Evolutionary conservation across 129 eudicot species (phyloP).

Genomic region (Tanacetum coccineum): DNA sequence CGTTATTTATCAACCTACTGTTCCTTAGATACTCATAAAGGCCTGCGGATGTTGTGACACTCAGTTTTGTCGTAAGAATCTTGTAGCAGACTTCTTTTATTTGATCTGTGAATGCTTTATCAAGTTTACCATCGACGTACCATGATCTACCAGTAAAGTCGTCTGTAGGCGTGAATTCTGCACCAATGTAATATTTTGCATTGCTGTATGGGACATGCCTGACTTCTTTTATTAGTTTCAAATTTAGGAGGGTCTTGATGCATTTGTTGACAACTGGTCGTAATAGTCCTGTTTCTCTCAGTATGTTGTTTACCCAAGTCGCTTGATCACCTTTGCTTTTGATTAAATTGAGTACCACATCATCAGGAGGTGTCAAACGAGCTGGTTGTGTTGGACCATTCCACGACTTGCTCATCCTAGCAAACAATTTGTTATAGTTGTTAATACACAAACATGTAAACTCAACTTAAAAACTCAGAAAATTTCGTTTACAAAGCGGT

Average conservation of each 20-base stretch:
- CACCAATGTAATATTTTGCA: slow-evolving; percentile 41
- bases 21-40: slow-evolving; percentile 25
- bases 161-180: slow-evolving; percentile 49
- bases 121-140: slow-evolving; percentile 57
- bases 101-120: slow-evolving; percentile 27
- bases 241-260: slow-evolving; percentile 11
- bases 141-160: slow-evolving; percentile 64
- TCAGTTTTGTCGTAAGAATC: slow-evolving; percentile 21
- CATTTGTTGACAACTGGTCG: background rate
- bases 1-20: background rate
- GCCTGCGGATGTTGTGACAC: slow-evolving; percentile 48
- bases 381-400: slow-evolving; percentile 26
- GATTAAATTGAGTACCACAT: background rate
- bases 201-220: slow-evolving; percentile 27
- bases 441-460: background rate
- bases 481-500: too few relatives aligned
- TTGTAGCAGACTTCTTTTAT: slow-evolving; percentile 27
- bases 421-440: background rate
- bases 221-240: slow-evolving; percentile 46
- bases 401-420: slow-evolving; percentile 33
- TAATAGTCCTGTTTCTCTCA: background rate
- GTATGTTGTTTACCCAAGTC: background rate
- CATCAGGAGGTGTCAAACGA: slow-evolving; percentile 33
- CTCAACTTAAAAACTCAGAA: too few relatives aligned
- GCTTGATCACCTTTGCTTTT: slow-evolving; percentile 11